Base-by-base conservation (phyloP, 164 flowering plant species). In the Tetracentron sinense region DNA sequence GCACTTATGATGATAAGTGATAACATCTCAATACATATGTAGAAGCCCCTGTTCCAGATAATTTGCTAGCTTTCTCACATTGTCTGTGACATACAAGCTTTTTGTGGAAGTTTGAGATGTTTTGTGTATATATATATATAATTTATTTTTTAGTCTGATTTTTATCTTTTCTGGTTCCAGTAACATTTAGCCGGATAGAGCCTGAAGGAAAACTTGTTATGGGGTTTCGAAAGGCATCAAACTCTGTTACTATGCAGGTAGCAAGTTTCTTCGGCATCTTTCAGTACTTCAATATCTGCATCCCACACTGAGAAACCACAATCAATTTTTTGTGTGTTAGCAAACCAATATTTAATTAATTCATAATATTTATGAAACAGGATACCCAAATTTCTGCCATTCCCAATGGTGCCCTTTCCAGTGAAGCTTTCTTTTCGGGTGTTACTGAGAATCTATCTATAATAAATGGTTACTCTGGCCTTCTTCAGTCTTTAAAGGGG, bases 181-280 rank as follows among this genome's bases (percentile, higher is more conserved):
- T 95, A 56, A 92, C 79, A 56, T 95, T 95, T 67, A 91, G 97
- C 71, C 80, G 97, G 52, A 82, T 83, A 50, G 96, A 91, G 69
- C 99, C 99, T 30, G 96, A 85, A 63, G 92, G 94, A 51, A 84
- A 84, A 67, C 96, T 94, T 77, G 87, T 94, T 44, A 86, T 95
- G 76, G 99, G 97, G 19, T 91, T 75, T 64, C 87, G 99, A 4
- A 92, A 86, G 81, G 87, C 96, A 70, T 50, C 92, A 59, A 78
- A 67, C 62, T 66, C 85, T 62, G 27, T 52, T 46, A 25, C 69
- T 27, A 42, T 75, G 72, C 86, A 83, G 88, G 90, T 85, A 77
- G 51, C 16, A 12, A 35, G 22, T 4, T 7, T 23, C 25, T 3
- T 49, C 0, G 1, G 27, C 25, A 17, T 20, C 50, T 52, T 56